phyloP scores from a whole-genome alignment of 192 early-diverging fungal species.

The Funneliformis geosporum region DNA sequence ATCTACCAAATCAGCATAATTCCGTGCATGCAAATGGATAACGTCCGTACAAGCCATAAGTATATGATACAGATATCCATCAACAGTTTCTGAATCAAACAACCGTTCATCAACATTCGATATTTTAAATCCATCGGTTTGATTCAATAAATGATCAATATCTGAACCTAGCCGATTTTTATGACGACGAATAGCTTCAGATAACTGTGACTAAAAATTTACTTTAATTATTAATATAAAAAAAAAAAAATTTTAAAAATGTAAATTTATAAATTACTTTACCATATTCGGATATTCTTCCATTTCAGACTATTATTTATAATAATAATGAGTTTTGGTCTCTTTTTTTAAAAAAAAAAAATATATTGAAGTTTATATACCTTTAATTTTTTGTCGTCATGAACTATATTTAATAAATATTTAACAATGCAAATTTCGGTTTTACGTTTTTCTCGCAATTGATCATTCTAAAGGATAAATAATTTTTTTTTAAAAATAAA shows the following conservation, averaged over 20 bases:
- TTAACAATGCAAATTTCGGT: conserved; percentile 28
- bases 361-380: neutral
- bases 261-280: too few species aligned
- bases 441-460: conserved; percentile 27
- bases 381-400: conserved; percentile 6
- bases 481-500: too few species aligned
- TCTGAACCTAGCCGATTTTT: neutral
- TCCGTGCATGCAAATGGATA: conserved; percentile 3
- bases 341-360: too few species aligned
- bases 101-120: neutral
- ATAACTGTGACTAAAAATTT: conserved; percentile 11
- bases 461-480: neutral
- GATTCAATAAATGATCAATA: neutral
- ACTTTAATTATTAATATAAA: neutral
- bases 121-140: neutral
- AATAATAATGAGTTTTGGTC: too few species aligned
- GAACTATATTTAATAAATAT: conserved; percentile 12
- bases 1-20: neutral
- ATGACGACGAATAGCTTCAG: neutral
- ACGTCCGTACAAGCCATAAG: conserved; percentile 2
- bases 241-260: neutral
- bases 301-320: too few species aligned
- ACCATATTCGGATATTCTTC: neutral
- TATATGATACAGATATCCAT: neutral
- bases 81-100: neutral